These are phyloP conservation scores for Colletotrichum liriopes DNA, from an alignment of 2,329 filamentous ascomycete species.

Conservation along the genomic window DNA sequence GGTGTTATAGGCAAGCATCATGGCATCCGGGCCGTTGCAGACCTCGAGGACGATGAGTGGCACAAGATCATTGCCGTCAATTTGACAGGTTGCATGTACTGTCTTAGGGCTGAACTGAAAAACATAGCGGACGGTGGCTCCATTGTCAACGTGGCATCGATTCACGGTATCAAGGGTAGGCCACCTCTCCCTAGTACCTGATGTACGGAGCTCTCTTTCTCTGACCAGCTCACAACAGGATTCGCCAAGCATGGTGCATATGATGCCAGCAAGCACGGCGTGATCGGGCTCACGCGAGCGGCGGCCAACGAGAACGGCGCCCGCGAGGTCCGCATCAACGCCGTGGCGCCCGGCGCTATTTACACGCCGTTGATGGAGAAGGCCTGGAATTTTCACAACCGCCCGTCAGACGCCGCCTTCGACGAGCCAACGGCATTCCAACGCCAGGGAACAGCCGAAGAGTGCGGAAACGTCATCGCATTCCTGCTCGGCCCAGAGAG, in stretches of 20 bases:
- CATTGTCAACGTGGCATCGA: slow-evolving; percentile 72
- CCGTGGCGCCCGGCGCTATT: slow-evolving; percentile 64
- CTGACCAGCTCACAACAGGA: slow-evolving; percentile 43
- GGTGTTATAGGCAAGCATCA: slow-evolving; percentile 64
- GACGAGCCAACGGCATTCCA: slow-evolving; percentile 60
- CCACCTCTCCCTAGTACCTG: neutral
- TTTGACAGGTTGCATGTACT: slow-evolving; percentile 68
- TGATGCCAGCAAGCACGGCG: slow-evolving; percentile 57
- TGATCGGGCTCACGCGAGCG: slow-evolving; percentile 55
- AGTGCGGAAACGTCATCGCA: slow-evolving; percentile 62
- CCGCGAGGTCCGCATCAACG: slow-evolving; percentile 62
- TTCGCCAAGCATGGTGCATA: slow-evolving; percentile 55
- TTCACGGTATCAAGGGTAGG: slow-evolving; percentile 60
- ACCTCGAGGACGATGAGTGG: slow-evolving; percentile 64
- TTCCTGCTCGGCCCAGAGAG: slow-evolving; percentile 65
- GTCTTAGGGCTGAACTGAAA: slow-evolving; percentile 61
- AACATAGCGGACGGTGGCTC: slow-evolving; percentile 66
- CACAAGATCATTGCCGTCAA: slow-evolving; percentile 64
- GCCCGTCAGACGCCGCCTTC: slow-evolving; percentile 56
- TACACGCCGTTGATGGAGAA: slow-evolving; percentile 65
- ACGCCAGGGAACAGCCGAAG: slow-evolving; percentile 63
- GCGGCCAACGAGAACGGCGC: slow-evolving; percentile 59
- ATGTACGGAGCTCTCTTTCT: neutral
- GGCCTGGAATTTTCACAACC: slow-evolving; percentile 53
- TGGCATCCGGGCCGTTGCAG: slow-evolving; percentile 55